These are phyloP conservation scores for Aspergillus japonicus DNA, from an alignment of 2,329 filamentous ascomycete genomes.

Conservation along the genomic window DNA sequence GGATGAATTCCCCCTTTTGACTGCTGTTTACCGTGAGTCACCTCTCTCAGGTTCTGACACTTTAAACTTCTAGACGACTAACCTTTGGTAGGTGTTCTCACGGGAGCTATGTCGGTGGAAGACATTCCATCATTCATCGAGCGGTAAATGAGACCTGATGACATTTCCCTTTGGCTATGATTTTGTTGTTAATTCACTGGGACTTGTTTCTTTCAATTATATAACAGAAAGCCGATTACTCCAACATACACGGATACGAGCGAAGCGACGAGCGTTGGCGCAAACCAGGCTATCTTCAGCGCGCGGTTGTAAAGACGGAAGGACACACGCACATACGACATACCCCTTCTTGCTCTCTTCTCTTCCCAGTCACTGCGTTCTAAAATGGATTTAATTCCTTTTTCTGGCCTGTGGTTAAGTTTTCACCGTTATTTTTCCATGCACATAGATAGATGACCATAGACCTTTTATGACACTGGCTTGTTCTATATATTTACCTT, in stretches of 20 bases:
- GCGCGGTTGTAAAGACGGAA: slow-evolving; percentile 19
- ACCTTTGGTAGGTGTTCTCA: slow-evolving; percentile 61
- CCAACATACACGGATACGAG: slow-evolving; percentile 9
- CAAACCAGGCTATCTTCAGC: slow-evolving; percentile 13
- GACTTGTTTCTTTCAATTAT: slow-evolving; percentile 12
- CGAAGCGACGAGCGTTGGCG: slow-evolving; percentile 13
- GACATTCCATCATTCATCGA: slow-evolving; percentile 73
- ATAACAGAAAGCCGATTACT: slow-evolving; percentile 21
- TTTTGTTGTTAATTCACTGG: slow-evolving; percentile 20
- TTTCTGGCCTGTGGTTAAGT: slow-evolving; percentile 7
- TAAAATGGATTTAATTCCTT: background rate
- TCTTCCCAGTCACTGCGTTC: background rate
- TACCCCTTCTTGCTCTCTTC: background rate
- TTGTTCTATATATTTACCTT: background rate
- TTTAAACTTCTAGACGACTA: slow-evolving; percentile 20
- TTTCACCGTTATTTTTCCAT: slow-evolving; percentile 9
- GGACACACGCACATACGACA: slow-evolving; percentile 3
- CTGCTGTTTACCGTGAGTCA: slow-evolving; percentile 68
- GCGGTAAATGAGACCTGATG: slow-evolving; percentile 33
- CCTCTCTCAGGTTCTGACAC: slow-evolving; percentile 4
- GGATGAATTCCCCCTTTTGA: slow-evolving; percentile 87
- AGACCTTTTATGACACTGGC: slow-evolving; percentile 10
- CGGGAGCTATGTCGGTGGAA: slow-evolving; percentile 72
- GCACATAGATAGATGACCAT: slow-evolving; percentile 16
- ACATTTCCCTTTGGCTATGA: slow-evolving; percentile 7